phyloP scores from a whole-genome alignment of 768 basidiomycete species.

The Trametes gibbosa region DNA sequence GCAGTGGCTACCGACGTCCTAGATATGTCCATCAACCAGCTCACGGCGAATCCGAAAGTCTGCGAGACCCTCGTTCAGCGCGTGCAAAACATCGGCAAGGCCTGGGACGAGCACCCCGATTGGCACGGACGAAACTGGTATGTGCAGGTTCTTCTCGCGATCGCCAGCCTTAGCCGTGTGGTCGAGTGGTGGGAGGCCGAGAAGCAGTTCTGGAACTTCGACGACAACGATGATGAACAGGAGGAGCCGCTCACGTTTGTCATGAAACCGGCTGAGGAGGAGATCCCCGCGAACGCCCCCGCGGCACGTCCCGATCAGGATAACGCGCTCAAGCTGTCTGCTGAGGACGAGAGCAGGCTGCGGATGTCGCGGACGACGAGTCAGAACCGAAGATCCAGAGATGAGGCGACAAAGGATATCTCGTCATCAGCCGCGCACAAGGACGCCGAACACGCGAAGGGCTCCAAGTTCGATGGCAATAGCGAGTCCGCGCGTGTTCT shows the following conservation, averaged over 20 bases:
- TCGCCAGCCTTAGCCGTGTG: conserved; percentile 93
- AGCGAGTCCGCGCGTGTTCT: conserved; percentile 79
- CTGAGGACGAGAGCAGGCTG: conserved; percentile 51
- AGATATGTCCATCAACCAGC: conserved; percentile 84
- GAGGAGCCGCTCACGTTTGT: conserved; percentile 93
- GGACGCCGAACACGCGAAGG: conserved; percentile 21
- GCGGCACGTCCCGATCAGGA: conserved; percentile 36
- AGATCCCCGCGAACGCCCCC: conserved; percentile 35
- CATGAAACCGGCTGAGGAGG: conserved; percentile 81
- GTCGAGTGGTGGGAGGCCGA: conserved; percentile 99
- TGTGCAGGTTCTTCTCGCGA: conserved; percentile 91
- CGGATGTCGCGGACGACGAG: conserved; percentile 49
- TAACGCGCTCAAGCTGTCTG: conserved; percentile 41
- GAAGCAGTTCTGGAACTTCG: conserved; percentile 99
- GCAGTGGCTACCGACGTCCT: conserved; percentile 89
- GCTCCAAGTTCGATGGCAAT: conserved; percentile 51
- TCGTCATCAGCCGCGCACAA: conserved; percentile 28
- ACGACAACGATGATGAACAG: conserved; percentile 85
- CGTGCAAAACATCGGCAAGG: conserved; percentile 87
- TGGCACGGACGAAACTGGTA: conserved; percentile 99
- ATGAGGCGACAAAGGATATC: conserved; percentile 53
- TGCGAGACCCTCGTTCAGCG: conserved; percentile 87
- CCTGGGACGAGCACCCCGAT: conserved; percentile 97
- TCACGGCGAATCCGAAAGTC: conserved; percentile 80
- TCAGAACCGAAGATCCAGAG: conserved; percentile 53